Conservation (phyloP, 768 basidiomycete species). For the Termitomyces sp. region DNA sequence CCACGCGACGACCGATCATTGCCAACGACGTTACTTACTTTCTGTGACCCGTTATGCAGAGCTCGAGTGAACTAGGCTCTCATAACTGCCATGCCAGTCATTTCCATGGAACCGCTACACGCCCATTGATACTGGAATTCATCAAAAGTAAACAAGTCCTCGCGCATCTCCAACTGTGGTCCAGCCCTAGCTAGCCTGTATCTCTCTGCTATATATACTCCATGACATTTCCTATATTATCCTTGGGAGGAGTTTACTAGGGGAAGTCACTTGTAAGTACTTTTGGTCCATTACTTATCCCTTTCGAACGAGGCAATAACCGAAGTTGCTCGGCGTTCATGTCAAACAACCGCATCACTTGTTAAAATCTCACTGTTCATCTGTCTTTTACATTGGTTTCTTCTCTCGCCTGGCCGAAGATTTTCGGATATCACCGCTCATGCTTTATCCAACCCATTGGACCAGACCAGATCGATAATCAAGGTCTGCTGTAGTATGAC, state of each 20-base stretch:
- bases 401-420: too few species aligned
- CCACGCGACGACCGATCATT: too few species aligned
- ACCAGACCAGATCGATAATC: not conserved
- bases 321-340: not conserved
- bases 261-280: not conserved
- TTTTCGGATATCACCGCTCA: not conserved
- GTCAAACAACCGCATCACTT: not conserved
- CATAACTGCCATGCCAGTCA: too few species aligned
- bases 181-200: not conserved
- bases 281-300: not conserved
- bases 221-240: not conserved
- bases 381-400: not conserved
- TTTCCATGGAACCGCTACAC: too few species aligned
- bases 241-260: not conserved
- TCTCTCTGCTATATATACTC: not conserved
- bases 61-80: too few species aligned
- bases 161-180: too few species aligned
- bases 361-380: not conserved
- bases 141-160: slow-evolving; percentile 7
- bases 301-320: not conserved
- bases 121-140: slow-evolving; percentile 1
- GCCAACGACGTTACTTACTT: too few species aligned
- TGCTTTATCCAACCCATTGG: not conserved
- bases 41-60: too few species aligned
- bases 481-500: not conserved